Evolutionary conservation across 2,329 filamentous ascomycete genomes (phyloP).

Genomic region (Berkeleyomyces rouxiae): DNA sequence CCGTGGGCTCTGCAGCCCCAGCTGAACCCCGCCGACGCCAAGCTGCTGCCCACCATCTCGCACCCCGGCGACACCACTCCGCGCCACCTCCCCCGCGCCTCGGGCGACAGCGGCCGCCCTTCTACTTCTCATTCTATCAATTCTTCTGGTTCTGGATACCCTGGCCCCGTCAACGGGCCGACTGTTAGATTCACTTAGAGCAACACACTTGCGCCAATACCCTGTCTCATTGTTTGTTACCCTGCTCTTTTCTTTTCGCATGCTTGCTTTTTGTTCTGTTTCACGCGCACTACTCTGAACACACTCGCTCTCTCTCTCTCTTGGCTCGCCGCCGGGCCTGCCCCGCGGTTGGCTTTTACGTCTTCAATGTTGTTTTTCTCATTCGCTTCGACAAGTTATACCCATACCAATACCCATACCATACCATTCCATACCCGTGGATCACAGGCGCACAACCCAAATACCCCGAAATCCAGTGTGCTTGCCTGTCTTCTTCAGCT

Average conservation of each 20-base stretch:
- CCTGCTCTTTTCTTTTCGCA: constrained; percentile 23
- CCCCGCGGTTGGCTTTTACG: neutral
- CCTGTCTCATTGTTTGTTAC: constrained; percentile 31
- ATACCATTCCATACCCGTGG: constrained; percentile 5
- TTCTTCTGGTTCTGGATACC: constrained; percentile 60
- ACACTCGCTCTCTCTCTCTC: neutral
- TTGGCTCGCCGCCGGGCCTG: neutral
- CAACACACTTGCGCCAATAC: constrained; percentile 28
- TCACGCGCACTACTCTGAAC: constrained; percentile 16
- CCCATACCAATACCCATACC: constrained; percentile 5
- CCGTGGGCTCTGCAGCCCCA: constrained; percentile 46
- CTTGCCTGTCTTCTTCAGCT: neutral
- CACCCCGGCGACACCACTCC: constrained; percentile 69
- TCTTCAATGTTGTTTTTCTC: constrained; percentile 11
- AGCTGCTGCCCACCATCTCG: constrained; percentile 42
- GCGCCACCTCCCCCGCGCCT: constrained; percentile 67
- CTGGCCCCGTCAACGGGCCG: constrained; percentile 64
- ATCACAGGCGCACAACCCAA: constrained; percentile 13
- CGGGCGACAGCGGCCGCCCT: constrained; percentile 79
- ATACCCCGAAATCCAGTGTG: constrained; percentile 12
- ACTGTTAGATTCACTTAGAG: constrained; percentile 44
- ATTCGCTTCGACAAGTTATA: constrained; percentile 14
- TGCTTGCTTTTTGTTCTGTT: constrained; percentile 19
- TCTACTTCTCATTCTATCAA: constrained; percentile 87
- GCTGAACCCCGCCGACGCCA: constrained; percentile 47